Conservation (phyloP, 2,329 filamentous ascomycete genomes). For the Penicillium polonicum region DNA sequence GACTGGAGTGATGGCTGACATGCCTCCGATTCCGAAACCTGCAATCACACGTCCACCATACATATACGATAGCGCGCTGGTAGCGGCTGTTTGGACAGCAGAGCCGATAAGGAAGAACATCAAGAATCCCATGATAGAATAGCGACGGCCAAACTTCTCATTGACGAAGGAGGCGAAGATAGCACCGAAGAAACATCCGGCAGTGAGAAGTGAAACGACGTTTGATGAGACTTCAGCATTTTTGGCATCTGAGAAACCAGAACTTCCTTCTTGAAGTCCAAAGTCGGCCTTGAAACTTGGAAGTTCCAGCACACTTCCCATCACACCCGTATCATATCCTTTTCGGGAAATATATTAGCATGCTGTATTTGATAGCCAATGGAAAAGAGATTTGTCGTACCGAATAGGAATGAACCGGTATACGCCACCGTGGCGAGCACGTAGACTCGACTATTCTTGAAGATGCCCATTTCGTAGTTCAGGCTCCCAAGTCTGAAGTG, state of each 20-base stretch:
- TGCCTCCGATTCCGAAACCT: neutral
- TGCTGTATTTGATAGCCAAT: neutral
- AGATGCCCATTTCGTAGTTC: neutral
- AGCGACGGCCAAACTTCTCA: neutral
- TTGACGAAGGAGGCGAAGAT: neutral
- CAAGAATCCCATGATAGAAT: neutral
- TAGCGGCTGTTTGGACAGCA: neutral
- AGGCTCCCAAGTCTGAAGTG: neutral
- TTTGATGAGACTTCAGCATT: neutral
- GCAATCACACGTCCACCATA: neutral
- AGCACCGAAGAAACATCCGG: neutral
- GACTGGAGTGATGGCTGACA: neutral
- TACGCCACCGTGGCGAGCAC: neutral
- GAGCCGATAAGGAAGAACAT: neutral
- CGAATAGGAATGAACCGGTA: neutral
- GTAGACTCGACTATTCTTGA: neutral
- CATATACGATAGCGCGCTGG: neutral
- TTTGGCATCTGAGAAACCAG: neutral
- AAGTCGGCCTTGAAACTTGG: neutral
- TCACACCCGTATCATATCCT: conserved; percentile 1
- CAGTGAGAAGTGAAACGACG: neutral
- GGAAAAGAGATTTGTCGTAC: neutral
- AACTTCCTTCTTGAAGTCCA: neutral
- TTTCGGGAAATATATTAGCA: neutral
- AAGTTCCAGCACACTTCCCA: neutral